Evolutionary conservation across 2,329 filamentous ascomycete genomes (phyloP), one percentile per base, ranked within the genome.

Genomic region (Penicillium sp.): DNA sequence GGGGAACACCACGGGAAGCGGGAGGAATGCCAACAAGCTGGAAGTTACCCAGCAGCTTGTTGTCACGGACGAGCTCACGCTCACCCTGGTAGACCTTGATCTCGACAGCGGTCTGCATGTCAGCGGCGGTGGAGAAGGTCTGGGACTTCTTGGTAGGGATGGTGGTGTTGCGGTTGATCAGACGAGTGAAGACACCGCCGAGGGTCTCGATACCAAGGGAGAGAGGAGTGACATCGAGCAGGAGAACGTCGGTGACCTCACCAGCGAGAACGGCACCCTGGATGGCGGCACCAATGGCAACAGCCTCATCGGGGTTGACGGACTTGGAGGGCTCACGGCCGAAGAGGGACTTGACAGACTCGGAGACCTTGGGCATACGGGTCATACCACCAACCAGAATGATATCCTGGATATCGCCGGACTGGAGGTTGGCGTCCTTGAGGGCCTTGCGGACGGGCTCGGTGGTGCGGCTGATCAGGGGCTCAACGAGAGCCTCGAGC

Each of bases 51-150:
- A 97, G 84, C 53, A 97, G 79, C 83, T 97, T 97, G 87, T 97
- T 97, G 79, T 97, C 92, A 71, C 86, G 87, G 73, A 96, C 91
- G 57, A 96, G 89, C 80, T 96, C 91, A 88, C 92, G 92, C 83
- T 97, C 92, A 81, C 92, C 92, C 85, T 97, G 91, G 87, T 85
- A 97, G 58, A 97, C 92, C 88, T 97, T 96, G 81, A 97, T 97
- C 81, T 96, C 91, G 69, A 97, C 92, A 63, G 91, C 92, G 57
- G 89, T 95, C 81, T 97, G 92, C 88, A 95, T 95, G 74, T 97
- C 92, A 62, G 92, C 91, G 46, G 91, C 91, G 43, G 92, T 97
- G 49, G 91, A 96, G 84, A 97, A 97, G 70, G 91, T 85, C 79
- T 96, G 90, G 11, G 91, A 96, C 81, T 97, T 97, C 87, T 96